Evolutionary conservation across 257 asterid species (phyloP).

Genomic region (Solanum tacnaense): DNA sequence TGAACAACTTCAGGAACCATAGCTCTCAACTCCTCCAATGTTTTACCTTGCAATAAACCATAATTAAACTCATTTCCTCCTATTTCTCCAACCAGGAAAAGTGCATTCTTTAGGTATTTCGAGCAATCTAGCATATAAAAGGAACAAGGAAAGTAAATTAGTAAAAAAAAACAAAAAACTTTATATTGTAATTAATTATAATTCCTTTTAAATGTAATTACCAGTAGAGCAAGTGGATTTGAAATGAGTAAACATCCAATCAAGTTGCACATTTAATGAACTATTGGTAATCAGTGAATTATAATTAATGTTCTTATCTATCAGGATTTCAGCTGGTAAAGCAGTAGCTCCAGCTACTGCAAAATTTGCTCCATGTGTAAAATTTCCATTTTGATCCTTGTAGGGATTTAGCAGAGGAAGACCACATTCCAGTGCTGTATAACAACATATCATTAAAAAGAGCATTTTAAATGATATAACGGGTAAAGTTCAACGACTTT

Average conservation of each 20-base stretch:
- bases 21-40: slow-evolving; percentile 4
- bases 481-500: background rate
- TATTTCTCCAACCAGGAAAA: slow-evolving; percentile 17
- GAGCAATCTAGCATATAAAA: background rate
- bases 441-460: background rate
- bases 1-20: slow-evolving; percentile 12
- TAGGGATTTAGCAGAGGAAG: slow-evolving; percentile 8
- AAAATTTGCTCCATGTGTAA: slow-evolving; percentile 12
- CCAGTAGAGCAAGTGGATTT: slow-evolving; percentile 4
- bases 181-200: background rate
- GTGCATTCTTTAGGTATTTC: background rate
- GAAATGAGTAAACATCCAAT: slow-evolving; percentile 14
- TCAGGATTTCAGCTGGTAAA: background rate
- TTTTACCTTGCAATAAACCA: slow-evolving; percentile 14
- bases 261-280: slow-evolving; percentile 13
- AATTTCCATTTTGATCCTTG: background rate
- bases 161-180: background rate
- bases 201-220: background rate
- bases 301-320: background rate
- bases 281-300: background rate
- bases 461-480: background rate
- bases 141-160: background rate
- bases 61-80: slow-evolving; percentile 7
- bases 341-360: slow-evolving; percentile 21
- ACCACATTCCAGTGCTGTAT: slow-evolving; percentile 7